Evolutionary conservation across 495 filamentous ascomycete species (phyloP).

Genomic region (Penicillium taxi): DNA sequence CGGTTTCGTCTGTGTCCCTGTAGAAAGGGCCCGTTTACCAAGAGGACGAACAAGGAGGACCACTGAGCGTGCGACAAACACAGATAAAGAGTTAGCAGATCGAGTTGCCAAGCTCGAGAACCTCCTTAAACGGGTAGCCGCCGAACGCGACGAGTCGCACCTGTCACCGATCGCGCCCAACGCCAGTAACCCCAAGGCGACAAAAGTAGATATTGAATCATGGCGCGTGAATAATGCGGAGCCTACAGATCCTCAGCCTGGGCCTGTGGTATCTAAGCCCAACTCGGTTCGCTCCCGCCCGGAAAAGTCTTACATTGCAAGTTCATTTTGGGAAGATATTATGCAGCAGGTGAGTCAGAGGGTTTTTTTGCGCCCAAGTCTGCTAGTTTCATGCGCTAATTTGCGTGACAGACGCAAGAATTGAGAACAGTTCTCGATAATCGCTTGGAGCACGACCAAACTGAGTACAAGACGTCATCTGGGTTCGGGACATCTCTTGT

Average conservation of each 20-base stretch:
- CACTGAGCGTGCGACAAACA: slow-evolving; percentile 8
- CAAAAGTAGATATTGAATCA: slow-evolving; percentile 4
- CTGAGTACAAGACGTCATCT: slow-evolving; percentile 4
- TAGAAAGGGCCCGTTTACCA: slow-evolving; percentile 29
- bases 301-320: slow-evolving; percentile 15
- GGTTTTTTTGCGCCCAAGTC: not conserved
- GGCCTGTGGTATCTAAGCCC: not conserved
- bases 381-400: not conserved
- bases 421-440: slow-evolving; percentile 18
- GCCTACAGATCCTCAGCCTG: not conserved
- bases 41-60: slow-evolving; percentile 37
- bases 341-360: slow-evolving; percentile 21
- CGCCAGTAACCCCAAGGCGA: slow-evolving; percentile 3
- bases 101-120: slow-evolving; percentile 25
- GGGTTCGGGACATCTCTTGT: slow-evolving; percentile 11
- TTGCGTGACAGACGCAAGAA: slow-evolving; percentile 12
- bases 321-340: slow-evolving; percentile 29
- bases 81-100: slow-evolving; percentile 19
- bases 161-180: not conserved
- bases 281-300: slow-evolving; percentile 12
- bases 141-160: slow-evolving; percentile 7
- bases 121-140: slow-evolving; percentile 15
- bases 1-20: slow-evolving; percentile 50
- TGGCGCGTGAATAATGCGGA: slow-evolving; percentile 7
- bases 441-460: slow-evolving; percentile 14